A percentile compares a stretch with the other conserved stretches of the same genome.
Conservation (phyloP, 176 grass and related monocot species). For the Aegilops umbellulata region DNA sequence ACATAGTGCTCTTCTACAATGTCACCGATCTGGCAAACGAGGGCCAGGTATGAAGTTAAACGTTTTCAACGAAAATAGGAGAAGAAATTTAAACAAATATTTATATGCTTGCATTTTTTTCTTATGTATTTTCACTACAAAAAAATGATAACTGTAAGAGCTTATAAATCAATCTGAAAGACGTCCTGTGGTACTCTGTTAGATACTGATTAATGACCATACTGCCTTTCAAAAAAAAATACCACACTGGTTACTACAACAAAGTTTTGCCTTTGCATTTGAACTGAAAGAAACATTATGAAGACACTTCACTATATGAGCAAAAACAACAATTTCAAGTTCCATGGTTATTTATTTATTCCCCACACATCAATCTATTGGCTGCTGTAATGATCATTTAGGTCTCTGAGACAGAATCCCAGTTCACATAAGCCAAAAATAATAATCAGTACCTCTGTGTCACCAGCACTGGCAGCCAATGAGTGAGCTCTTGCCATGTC, state of each 20-base stretch:
- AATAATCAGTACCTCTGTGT: constrained; percentile 56
- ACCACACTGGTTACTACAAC: background rate
- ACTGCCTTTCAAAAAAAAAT: background rate
- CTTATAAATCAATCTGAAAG: background rate
- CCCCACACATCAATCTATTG: background rate
- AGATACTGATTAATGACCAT: background rate
- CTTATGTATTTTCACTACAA: background rate
- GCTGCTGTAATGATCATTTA: background rate
- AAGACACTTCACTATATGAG: background rate
- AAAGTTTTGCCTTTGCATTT: background rate
- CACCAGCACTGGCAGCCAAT: constrained; percentile 63
- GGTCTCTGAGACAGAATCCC: background rate
- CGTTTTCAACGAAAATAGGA: background rate
- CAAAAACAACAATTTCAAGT: background rate
- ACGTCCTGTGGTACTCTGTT: background rate
- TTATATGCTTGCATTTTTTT: background rate
- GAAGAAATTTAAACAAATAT: background rate
- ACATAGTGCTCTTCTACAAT: constrained; percentile 39
- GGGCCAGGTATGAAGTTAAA: background rate
- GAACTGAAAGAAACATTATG: background rate
- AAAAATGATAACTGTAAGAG: background rate
- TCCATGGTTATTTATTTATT: background rate
- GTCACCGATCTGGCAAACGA: constrained; percentile 15
- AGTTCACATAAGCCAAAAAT: background rate
- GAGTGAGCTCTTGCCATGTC: constrained; percentile 80